Conservation (phyloP, 768 basidiomycete genomes). For the Suillus subalutaceus region DNA sequence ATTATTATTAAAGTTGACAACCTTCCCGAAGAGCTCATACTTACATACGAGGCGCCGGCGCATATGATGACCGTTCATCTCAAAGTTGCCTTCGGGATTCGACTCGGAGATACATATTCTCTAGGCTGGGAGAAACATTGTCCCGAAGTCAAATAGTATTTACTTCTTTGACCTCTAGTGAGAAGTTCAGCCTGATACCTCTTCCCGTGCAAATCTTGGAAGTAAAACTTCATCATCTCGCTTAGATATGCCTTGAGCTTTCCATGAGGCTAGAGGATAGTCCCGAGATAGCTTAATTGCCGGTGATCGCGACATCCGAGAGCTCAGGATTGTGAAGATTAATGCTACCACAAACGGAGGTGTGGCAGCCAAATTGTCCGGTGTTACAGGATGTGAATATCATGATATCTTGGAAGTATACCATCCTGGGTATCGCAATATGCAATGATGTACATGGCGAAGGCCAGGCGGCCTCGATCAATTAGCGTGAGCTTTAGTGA, state of each 20-base stretch:
- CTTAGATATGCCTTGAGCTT: conserved; percentile 33
- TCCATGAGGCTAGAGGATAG: conserved; percentile 29
- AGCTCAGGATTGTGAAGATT: conserved; percentile 13
- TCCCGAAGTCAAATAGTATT: conserved; percentile 8
- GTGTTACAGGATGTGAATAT: background rate
- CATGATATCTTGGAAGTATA: background rate
- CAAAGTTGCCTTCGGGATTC: conserved; percentile 9
- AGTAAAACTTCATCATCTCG: conserved; percentile 21
- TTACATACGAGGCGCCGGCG: conserved; percentile 17
- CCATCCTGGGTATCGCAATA: background rate
- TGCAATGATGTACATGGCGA: background rate
- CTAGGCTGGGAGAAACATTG: conserved; percentile 15
- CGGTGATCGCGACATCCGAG: conserved; percentile 12
- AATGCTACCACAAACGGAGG: conserved; percentile 23
- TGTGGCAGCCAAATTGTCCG: conserved; percentile 5
- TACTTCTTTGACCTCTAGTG: conserved; percentile 9
- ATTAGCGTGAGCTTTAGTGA: background rate
- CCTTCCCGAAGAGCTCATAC: conserved; percentile 10
- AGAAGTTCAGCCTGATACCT: conserved; percentile 11
- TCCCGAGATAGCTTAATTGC: conserved; percentile 30
- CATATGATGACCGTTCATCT: background rate
- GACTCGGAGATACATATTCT: background rate
- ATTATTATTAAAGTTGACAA: conserved; percentile 13
- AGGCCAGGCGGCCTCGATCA: background rate
- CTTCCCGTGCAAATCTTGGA: conserved; percentile 14